Evolutionary conservation across 2,329 filamentous ascomycete genomes (phyloP), one percentile per base, ranked within the genome.

Genomic region (Botrytis deweyae): DNA sequence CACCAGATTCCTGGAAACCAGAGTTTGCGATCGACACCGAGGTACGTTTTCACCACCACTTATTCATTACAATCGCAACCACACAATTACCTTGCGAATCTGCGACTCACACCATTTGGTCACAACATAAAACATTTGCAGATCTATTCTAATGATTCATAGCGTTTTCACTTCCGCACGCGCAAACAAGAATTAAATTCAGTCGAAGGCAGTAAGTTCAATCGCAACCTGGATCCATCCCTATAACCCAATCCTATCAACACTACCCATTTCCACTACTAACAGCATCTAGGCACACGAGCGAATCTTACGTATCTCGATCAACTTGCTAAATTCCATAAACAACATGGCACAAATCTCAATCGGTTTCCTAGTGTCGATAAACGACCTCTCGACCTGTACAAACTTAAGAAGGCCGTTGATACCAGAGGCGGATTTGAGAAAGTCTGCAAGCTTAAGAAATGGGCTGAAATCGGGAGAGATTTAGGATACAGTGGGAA

Each of bases 401-500:
- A 97, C 84, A 94, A 95, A 79, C 86, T 99, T 74, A 98, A 98
- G 83, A 98, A 98, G 81, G 95, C 95, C 0, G 96, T 99, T 52
- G 96, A 98, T 81, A 92, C 93, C 44, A 90, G 96, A 76, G 96
- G 96, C 65, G 96, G 96, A 4, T 99, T 99, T 79, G 95, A 98
- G 72, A 93, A 93, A 80, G 96, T 99, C 63, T 99, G 96, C 87
- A 98, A 97, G 83, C 88, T 92, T 73, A 99, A 99, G 84, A 98
- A 98, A 85, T 99, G 96, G 96, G 96, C 96, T 25, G 96, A 99
- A 83, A 98, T 99, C 78, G 96, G 96, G 49, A 91, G 96, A 80
- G 96, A 98, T 81, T 85, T 99, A 66, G 96, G 96, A 72, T 99
- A 99, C 83, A 98, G 95, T 81, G 96, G 96, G 81, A 99, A 99